Base-by-base conservation (phyloP, 208 protist genomes). In the Vickermania ingenoplastis region DNA sequence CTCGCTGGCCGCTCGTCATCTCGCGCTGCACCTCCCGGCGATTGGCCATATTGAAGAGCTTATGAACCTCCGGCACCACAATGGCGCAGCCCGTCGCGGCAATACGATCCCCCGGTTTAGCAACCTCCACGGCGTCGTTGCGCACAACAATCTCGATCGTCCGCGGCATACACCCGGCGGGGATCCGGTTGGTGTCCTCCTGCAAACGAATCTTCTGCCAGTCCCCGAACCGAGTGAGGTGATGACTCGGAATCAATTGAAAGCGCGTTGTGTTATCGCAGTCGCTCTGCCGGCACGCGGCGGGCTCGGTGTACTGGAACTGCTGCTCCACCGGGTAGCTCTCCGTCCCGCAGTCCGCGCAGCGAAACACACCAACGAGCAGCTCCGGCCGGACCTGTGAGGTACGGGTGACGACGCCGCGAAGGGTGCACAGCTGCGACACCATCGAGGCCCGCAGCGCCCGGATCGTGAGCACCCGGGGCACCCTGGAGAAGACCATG, bases 331-430 rank as follows among this genome's bases (percentile, higher is more conserved):
- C 80, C 17, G 85, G 77, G 13, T 73, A 21, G 23, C 84, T 96
- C 64, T 90, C 68, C 2, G 83, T 91, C 2, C 82, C 72, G 75
- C 98, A 99, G 65, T 98, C 95, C 53, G 74, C 67, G 84, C 99
- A 99, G 41, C 71, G 66, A 67, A 99, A 99, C 3, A 91, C 86
- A 24, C 94, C 98, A 7, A 92, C 71, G 11, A 99, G 55, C 2
- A 99, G 81, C 77, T 99, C 98, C 3, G 99, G 99, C 7, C 98
- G 79, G 13, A 99, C 95, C 71, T 99, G 98, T 17, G 96, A 97
- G 1, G 97, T 99, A 31, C 99, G 89, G 45, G 98, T 99, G 1
- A 99, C 97, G 3, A 98, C 99, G 24, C 98, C 99, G 14, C 71
- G 85, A 23, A 99, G 91, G 11, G 84, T 85, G 57, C 89, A 83